Evolutionary conservation across 2,329 filamentous ascomycete genomes (phyloP).

Genomic region (Xylariaceae sp.): DNA sequence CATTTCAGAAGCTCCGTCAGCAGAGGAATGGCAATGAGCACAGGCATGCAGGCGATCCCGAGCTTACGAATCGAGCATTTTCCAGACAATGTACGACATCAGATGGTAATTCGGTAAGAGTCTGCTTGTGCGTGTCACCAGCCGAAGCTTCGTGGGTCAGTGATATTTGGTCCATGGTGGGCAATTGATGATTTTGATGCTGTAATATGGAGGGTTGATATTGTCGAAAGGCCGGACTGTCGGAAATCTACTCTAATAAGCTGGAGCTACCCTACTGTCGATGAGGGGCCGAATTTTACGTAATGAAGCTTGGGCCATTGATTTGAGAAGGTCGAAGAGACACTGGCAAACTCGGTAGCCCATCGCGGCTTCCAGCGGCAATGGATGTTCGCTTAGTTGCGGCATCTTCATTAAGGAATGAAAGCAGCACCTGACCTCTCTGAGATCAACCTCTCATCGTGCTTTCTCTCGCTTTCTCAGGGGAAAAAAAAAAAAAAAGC

Average conservation of each 20-base stretch:
- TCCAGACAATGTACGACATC: slow-evolving; percentile 90
- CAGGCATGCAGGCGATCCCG: slow-evolving; percentile 12
- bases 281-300: slow-evolving; percentile 13
- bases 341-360: no score
- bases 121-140: slow-evolving; percentile 66
- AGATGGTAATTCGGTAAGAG: slow-evolving; percentile 66
- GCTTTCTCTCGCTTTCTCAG: not conserved
- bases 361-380: slow-evolving; percentile 20
- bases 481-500: slow-evolving; percentile 5
- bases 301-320: slow-evolving; percentile 6
- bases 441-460: not conserved
- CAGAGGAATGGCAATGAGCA: slow-evolving; percentile 5
- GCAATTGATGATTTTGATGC: not conserved
- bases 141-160: slow-evolving; percentile 73
- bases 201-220: slow-evolving; percentile 2
- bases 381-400: slow-evolving; percentile 22
- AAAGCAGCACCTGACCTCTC: slow-evolving; percentile 13
- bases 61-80: slow-evolving; percentile 85
- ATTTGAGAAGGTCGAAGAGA: no score
- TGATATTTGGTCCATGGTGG: slow-evolving; percentile 60
- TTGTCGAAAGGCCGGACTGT: slow-evolving; percentile 14
- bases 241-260: not conserved
- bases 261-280: no score
- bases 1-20: slow-evolving; percentile 13
- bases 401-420: slow-evolving; percentile 10